A percentile compares a stretch with the other conserved stretches of the same genome.
phyloP scores from a whole-genome alignment of 139 green algal species.

The Mychonastes homosphaera region DNA sequence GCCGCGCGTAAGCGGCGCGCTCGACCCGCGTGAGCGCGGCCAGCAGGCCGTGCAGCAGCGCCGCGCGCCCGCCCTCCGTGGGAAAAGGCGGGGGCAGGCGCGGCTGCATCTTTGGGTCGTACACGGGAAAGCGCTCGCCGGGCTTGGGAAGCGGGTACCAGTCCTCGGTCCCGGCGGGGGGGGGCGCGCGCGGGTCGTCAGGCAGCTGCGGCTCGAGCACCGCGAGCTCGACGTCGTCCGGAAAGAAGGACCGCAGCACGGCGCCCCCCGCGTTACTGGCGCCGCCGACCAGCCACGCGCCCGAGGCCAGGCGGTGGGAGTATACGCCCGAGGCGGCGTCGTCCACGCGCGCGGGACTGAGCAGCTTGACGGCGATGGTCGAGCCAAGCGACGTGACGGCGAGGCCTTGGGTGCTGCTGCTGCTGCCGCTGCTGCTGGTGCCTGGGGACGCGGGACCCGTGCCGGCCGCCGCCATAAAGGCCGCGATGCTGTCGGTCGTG shows the following conservation, averaged over 20 bases:
- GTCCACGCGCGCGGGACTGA: slow-evolving; percentile 70
- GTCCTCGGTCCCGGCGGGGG: slow-evolving; percentile 40
- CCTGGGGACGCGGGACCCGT: slow-evolving; percentile 10
- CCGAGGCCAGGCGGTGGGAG: slow-evolving; percentile 72
- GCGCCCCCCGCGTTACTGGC: slow-evolving; percentile 83
- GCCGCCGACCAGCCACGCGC: slow-evolving; percentile 82
- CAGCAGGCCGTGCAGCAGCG: slow-evolving; percentile 52
- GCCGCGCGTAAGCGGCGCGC: slow-evolving; percentile 45
- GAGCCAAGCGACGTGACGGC: slow-evolving; percentile 82
- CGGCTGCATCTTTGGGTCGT: slow-evolving; percentile 56
- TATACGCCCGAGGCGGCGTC: slow-evolving; percentile 84
- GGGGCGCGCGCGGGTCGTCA: slow-evolving; percentile 51
- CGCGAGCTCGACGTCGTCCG: no score
- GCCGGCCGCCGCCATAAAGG: slow-evolving; percentile 78
- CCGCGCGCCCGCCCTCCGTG: neutral
- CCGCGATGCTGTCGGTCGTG: slow-evolving; percentile 87
- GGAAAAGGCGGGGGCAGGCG: slow-evolving; percentile 37
- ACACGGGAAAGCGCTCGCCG: slow-evolving; percentile 84
- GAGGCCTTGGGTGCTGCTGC: slow-evolving; percentile 32
- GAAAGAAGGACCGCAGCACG: slow-evolving; percentile 73
- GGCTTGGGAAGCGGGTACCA: slow-evolving; percentile 75
- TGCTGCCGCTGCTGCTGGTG: slow-evolving; percentile 4
- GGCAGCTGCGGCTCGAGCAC: no score
- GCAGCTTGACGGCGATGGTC: slow-evolving; percentile 88
- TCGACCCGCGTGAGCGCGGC: slow-evolving; percentile 78